Conservation (phyloP, 768 basidiomycete genomes). For the Rickenella mellea region DNA sequence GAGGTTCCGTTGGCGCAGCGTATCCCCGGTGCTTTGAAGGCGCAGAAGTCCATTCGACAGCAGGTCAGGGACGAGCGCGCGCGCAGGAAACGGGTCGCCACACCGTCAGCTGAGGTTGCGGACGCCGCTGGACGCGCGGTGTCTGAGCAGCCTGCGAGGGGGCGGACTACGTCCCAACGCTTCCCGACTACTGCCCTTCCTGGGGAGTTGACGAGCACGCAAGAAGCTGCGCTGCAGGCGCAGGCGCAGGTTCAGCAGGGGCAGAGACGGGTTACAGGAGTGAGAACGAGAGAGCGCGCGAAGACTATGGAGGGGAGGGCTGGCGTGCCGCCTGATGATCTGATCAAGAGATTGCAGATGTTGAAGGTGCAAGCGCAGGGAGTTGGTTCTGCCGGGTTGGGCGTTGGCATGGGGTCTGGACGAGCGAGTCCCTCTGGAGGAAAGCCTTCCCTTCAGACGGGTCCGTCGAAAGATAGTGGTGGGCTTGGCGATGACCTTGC, state of each 20-base stretch:
- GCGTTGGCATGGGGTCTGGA: no score
- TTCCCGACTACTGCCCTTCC: constrained; percentile 8
- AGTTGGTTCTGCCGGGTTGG: no score
- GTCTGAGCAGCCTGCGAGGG: neutral
- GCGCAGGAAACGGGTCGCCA: constrained; percentile 41
- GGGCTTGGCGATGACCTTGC: no score
- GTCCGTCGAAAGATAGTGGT: no score
- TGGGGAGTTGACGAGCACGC: constrained; percentile 20
- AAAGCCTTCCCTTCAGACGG: no score
- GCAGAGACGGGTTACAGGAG: neutral
- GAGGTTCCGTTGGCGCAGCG: constrained; percentile 77
- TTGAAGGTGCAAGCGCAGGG: constrained; percentile 34
- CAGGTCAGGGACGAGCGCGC: constrained; percentile 64
- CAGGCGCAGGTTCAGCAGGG: constrained; percentile 2
- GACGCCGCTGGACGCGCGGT: neutral
- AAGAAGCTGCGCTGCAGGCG: constrained; percentile 29
- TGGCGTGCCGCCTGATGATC: constrained; percentile 45
- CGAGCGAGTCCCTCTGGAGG: no score
- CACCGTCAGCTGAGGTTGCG: constrained; percentile 9
- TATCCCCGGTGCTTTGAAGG: constrained; percentile 74
- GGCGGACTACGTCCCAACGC: constrained; percentile 19
- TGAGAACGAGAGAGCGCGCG: constrained; percentile 32
- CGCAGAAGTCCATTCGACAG: constrained; percentile 70
- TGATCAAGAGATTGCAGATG: constrained; percentile 50
- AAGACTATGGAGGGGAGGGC: constrained; percentile 33